phyloP scores from a whole-genome alignment of 129 eudicot genomes.

The Tagetes patula region DNA sequence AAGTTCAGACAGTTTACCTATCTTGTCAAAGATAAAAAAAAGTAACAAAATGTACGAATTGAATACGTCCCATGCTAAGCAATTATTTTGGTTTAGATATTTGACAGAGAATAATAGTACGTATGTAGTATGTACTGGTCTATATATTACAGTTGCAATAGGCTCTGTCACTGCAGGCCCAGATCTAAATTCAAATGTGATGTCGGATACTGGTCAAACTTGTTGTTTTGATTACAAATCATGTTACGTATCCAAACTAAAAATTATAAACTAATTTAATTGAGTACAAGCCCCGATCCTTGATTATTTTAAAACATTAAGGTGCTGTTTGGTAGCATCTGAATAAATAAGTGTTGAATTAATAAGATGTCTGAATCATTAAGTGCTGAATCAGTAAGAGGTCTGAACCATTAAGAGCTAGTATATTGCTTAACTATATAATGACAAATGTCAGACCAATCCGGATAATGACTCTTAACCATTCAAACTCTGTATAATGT shows the following conservation, averaged over 20 bases:
- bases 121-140: neutral
- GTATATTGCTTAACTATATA: too few relatives aligned
- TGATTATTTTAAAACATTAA: too few relatives aligned
- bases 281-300: too few relatives aligned
- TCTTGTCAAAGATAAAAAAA: neutral
- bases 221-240: neutral
- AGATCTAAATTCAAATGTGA: neutral
- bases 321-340: too few relatives aligned
- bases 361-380: too few relatives aligned
- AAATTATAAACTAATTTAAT: too few relatives aligned
- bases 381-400: too few relatives aligned
- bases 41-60: neutral
- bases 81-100: constrained; percentile 6
- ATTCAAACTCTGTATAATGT: too few relatives aligned
- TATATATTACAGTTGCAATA: neutral
- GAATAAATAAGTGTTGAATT: too few relatives aligned
- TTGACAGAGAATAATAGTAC: constrained; percentile 3
- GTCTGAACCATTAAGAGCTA: too few relatives aligned
- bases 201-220: neutral
- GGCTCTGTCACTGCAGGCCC: neutral
- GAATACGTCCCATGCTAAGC: neutral
- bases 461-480: too few relatives aligned
- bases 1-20: neutral
- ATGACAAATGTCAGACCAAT: too few relatives aligned
- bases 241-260: neutral